These are phyloP conservation scores for Pachysolen tannophilus DNA, from an alignment of 805 yeast species.

Conservation along the genomic window DNA sequence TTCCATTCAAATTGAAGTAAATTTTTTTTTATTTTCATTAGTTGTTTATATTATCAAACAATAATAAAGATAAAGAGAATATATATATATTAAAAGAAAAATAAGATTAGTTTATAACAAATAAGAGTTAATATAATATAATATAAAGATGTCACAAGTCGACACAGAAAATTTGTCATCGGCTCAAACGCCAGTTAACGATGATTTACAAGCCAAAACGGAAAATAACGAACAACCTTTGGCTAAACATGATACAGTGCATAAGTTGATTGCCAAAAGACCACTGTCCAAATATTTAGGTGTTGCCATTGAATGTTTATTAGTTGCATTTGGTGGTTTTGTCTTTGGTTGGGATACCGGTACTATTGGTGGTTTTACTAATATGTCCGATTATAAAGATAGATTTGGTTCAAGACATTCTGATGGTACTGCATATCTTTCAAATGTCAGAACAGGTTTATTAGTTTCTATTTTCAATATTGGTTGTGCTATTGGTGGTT, in stretches of 20 bases:
- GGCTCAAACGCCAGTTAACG: conserved; percentile 8
- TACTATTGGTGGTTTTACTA: conserved; percentile 63
- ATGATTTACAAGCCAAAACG: conserved; percentile 5
- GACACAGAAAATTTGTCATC: too few species aligned
- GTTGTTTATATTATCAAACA: too few species aligned
- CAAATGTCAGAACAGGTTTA: conserved; percentile 48
- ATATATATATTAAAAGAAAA: too few species aligned
- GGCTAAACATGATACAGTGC: too few species aligned
- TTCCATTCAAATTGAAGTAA: too few species aligned
- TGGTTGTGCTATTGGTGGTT: conserved; percentile 68
- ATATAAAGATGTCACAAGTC: too few species aligned
- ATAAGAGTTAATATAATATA: too few species aligned
- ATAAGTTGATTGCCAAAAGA: too few species aligned
- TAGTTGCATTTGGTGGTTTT: conserved; percentile 68
- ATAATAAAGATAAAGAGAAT: too few species aligned
- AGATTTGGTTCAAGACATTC: conserved; percentile 40
- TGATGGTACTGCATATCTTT: conserved; percentile 32
- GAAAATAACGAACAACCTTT: conserved; percentile 2
- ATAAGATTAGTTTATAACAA: too few species aligned
- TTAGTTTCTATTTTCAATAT: conserved; percentile 63
- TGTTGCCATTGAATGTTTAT: conserved; percentile 36
- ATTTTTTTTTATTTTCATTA: too few species aligned
- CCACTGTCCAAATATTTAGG: too few species aligned
- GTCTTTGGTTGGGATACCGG: conserved; percentile 76
- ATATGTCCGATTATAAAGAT: conserved; percentile 43